Evolutionary conservation across 2,329 filamentous ascomycete genomes (phyloP).

Genomic region (Ploettnerulaceae sp.): DNA sequence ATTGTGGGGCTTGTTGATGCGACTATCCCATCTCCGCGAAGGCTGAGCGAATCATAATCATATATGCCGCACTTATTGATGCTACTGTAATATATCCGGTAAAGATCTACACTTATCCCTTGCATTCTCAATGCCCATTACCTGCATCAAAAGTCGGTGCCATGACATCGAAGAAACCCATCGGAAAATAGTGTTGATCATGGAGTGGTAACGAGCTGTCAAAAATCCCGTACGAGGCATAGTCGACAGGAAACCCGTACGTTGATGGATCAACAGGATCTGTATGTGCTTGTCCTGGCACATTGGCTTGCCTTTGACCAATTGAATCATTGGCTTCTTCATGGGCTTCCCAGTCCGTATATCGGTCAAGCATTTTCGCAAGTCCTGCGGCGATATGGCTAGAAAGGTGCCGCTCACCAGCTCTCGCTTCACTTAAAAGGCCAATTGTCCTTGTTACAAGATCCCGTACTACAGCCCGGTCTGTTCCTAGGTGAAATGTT

Average conservation of each 20-base stretch:
- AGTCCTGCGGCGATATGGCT: conserved; percentile 37
- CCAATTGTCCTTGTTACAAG: conserved; percentile 34
- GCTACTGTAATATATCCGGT: neutral
- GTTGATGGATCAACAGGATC: neutral
- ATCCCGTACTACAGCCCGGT: conserved; percentile 32
- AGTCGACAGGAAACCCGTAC: neutral
- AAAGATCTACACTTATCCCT: neutral
- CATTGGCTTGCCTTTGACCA: neutral
- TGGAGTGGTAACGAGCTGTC: conserved; percentile 22
- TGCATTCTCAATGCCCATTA: neutral
- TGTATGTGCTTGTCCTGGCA: neutral
- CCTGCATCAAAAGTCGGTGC: conserved; percentile 5
- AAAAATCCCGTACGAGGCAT: conserved; percentile 24
- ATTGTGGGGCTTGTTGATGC: too few species aligned
- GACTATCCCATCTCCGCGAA: too few species aligned
- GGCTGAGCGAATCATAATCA: neutral
- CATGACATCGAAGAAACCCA: conserved; percentile 25
- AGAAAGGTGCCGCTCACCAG: conserved; percentile 36
- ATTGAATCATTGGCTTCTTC: neutral
- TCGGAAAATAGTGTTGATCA: conserved; percentile 22
- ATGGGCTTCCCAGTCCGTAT: conserved; percentile 7
- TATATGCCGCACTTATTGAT: neutral
- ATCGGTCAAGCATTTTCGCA: conserved; percentile 34
- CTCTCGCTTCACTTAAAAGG: conserved; percentile 32
- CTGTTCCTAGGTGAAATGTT: conserved; percentile 34